Evolutionary conservation across 345 rosid genomes (phyloP).

Genomic region (Mercurialis annua): DNA sequence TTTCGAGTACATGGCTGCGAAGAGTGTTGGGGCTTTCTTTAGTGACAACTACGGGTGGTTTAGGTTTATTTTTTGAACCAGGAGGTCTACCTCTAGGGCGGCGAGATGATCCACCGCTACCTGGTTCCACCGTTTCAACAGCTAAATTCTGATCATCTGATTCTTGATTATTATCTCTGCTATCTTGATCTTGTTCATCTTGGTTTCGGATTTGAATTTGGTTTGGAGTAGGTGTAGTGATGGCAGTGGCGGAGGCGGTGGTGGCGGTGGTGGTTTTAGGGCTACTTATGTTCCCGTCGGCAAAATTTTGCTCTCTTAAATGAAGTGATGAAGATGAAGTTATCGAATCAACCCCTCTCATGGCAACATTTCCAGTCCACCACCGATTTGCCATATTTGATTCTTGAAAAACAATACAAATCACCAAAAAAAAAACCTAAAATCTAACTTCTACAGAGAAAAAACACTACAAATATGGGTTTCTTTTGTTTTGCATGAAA

Average conservation of each 20-base stretch:
- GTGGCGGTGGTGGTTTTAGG: slow-evolving; percentile 38
- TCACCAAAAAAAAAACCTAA: slow-evolving; percentile 8
- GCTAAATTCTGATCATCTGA: slow-evolving; percentile 27
- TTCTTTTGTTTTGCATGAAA: slow-evolving; percentile 35
- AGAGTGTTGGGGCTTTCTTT: slow-evolving; percentile 86
- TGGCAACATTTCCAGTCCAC: slow-evolving; percentile 77
- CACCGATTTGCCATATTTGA: slow-evolving; percentile 71
- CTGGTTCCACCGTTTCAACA: slow-evolving; percentile 36
- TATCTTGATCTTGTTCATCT: slow-evolving; percentile 49
- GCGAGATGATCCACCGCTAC: slow-evolving; percentile 52
- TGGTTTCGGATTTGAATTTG: slow-evolving; percentile 27
- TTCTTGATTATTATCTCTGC: slow-evolving; percentile 32
- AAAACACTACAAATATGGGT: slow-evolving; percentile 33
- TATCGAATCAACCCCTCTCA: slow-evolving; percentile 59
- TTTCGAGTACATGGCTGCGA: slow-evolving; percentile 81
- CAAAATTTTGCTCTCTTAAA: slow-evolving; percentile 56
- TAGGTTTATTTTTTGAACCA: slow-evolving; percentile 85
- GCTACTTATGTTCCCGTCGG: slow-evolving; percentile 20
- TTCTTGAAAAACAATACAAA: not conserved
- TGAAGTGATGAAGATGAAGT: slow-evolving; percentile 48
- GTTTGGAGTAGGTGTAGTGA: slow-evolving; percentile 29
- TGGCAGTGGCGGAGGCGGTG: slow-evolving; percentile 28
- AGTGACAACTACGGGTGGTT: slow-evolving; percentile 63
- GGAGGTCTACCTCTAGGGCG: slow-evolving; percentile 85
- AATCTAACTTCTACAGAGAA: slow-evolving; percentile 22